phyloP scores from a whole-genome alignment of 2,329 filamentous ascomycete genomes.

The Colletotrichum tabaci region DNA sequence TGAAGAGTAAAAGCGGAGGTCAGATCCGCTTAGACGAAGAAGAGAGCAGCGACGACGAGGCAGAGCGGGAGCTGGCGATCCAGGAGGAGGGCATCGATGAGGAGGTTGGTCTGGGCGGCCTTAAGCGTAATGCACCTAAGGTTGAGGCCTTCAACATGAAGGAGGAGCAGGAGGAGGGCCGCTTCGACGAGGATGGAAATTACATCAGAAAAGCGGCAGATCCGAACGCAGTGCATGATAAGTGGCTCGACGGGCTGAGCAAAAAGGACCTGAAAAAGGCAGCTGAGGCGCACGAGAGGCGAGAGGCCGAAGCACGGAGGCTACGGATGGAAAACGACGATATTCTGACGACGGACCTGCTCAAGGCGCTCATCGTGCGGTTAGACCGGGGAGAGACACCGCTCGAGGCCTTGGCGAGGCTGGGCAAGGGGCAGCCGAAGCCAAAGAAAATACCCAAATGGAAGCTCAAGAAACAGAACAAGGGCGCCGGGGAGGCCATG shows the following conservation, averaged over 20 bases:
- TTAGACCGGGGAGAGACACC: conserved; percentile 88
- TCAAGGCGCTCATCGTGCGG: conserved; percentile 79
- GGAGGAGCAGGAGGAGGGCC: conserved; percentile 90
- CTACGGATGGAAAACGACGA: conserved; percentile 82
- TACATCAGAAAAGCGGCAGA: conserved; percentile 91
- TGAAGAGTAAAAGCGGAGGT: conserved; percentile 80
- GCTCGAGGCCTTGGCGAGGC: conserved; percentile 86
- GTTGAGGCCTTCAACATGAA: conserved; percentile 97
- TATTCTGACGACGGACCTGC: conserved; percentile 79
- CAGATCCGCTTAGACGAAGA: conserved; percentile 75
- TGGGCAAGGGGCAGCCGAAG: conserved; percentile 77
- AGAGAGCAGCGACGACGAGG: conserved; percentile 73
- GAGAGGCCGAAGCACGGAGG: conserved; percentile 82
- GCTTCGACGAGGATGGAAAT: conserved; percentile 92
- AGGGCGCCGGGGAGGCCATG: conserved; percentile 71
- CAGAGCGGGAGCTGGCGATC: conserved; percentile 81
- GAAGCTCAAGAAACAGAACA: conserved; percentile 79
- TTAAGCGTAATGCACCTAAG: conserved; percentile 94
- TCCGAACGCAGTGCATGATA: conserved; percentile 90
- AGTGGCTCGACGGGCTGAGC: conserved; percentile 91
- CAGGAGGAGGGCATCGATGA: conserved; percentile 85
- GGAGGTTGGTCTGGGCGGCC: conserved; percentile 89
- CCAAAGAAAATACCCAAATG: conserved; percentile 73
- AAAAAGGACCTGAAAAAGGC: conserved; percentile 95
- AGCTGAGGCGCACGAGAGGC: conserved; percentile 87